Percentiles rank a stretch among this genome's conserved stretches.
Conservation (phyloP, 352 stramenopile genomes). For the Phytophthora pinifolia region DNA sequence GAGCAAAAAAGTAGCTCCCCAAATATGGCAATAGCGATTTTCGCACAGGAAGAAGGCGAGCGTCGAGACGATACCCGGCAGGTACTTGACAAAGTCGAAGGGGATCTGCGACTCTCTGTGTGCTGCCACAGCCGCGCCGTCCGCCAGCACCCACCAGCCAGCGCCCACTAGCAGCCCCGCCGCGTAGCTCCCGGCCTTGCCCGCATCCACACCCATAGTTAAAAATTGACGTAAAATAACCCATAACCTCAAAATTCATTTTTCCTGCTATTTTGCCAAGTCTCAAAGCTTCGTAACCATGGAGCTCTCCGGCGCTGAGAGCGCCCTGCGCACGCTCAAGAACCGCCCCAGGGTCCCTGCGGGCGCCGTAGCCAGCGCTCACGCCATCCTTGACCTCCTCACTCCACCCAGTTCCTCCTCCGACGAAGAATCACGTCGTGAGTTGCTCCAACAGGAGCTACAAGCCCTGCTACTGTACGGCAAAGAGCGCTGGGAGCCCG, state of each 20-base stretch:
- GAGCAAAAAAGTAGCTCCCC: background rate
- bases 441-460: slow-evolving; percentile 51
- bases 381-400: slow-evolving; percentile 41
- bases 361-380: slow-evolving; percentile 38
- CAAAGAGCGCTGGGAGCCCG: slow-evolving; percentile 72
- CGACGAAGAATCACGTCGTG: slow-evolving; percentile 24
- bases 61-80: slow-evolving; percentile 54
- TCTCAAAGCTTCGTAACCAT: slow-evolving; percentile 25
- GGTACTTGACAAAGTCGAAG: slow-evolving; percentile 62
- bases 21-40: slow-evolving; percentile 4
- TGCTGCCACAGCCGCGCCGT: slow-evolving; percentile 46
- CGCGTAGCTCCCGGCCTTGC: slow-evolving; percentile 47
- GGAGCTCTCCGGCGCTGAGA: slow-evolving; percentile 70
- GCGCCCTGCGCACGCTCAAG: slow-evolving; percentile 72
- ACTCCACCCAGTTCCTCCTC: background rate
- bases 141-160: slow-evolving; percentile 64
- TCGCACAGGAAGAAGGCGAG: slow-evolving; percentile 59
- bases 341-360: slow-evolving; percentile 60
- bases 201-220: slow-evolving; percentile 33
- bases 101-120: slow-evolving; percentile 52
- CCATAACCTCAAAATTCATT: background rate
- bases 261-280: too few relatives aligned
- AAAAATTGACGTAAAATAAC: background rate
- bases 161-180: slow-evolving; percentile 51
- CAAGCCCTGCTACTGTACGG: slow-evolving; percentile 53